Percentiles rank a stretch among this genome's conserved stretches.
phyloP scores from a whole-genome alignment of 176 grass and related monocot species.

The Microstegium vimineum region DNA sequence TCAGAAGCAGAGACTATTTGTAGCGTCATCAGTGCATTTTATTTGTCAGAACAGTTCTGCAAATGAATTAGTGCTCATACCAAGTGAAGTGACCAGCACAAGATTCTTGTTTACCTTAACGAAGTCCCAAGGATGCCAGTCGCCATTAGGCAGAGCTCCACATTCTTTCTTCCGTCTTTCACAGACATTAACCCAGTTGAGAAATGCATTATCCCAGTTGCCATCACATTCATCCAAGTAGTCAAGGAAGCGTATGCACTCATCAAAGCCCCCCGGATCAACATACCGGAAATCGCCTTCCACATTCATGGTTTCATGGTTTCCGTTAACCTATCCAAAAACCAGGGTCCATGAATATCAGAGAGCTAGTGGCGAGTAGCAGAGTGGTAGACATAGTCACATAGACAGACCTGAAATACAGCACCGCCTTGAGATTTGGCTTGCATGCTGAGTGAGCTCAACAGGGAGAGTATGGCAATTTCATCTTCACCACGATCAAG shows the following conservation, averaged over 20 bases:
- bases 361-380: background rate
- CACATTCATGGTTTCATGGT: slow-evolving; percentile 97
- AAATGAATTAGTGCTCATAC: background rate
- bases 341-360: background rate
- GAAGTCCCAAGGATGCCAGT: slow-evolving; percentile 67
- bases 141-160: slow-evolving; percentile 9
- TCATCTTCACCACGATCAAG: slow-evolving; percentile 90
- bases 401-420: slow-evolving; percentile 75
- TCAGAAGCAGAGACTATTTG: slow-evolving; percentile 33
- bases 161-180: slow-evolving; percentile 48
- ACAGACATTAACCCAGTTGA: slow-evolving; percentile 70
- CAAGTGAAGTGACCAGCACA: background rate
- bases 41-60: background rate
- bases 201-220: slow-evolving; percentile 81
- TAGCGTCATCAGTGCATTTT: background rate
- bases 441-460: slow-evolving; percentile 66
- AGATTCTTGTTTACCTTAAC: slow-evolving; percentile 46
- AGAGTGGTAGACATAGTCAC: background rate
- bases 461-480: slow-evolving; percentile 80
- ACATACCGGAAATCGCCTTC: slow-evolving; percentile 88
- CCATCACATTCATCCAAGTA: slow-evolving; percentile 73
- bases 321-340: slow-evolving; percentile 63
- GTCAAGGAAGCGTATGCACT: slow-evolving; percentile 73
- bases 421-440: slow-evolving; percentile 82
- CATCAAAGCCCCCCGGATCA: slow-evolving; percentile 63